Percentiles rank a stretch among this genome's conserved stretches.
These are phyloP conservation scores for Stagonosporopsis cucurbitacearum DNA, from an alignment of 2,329 filamentous ascomycete genomes.

Conservation along the genomic window DNA sequence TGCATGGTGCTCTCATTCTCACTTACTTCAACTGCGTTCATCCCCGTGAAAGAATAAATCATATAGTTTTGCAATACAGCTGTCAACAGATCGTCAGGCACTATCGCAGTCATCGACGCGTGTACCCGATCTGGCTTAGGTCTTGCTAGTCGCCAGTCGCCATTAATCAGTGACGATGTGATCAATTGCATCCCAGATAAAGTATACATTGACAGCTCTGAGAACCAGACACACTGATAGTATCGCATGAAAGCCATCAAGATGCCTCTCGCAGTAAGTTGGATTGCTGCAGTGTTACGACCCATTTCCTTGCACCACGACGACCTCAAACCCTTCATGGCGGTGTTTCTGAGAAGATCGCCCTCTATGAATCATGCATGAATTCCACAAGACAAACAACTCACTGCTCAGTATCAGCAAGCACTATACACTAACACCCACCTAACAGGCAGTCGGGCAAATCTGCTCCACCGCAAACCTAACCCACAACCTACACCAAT, in stretches of 20 bases:
- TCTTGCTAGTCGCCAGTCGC: conserved; percentile 12
- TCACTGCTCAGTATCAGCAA: background rate
- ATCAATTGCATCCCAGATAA: background rate
- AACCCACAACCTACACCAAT: conserved; percentile 79
- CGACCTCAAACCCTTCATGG: background rate
- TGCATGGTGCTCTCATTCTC: background rate
- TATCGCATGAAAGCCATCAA: conserved; percentile 28
- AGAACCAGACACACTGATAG: background rate
- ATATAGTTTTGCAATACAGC: background rate
- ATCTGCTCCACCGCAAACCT: conserved; percentile 84
- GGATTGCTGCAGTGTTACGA: background rate
- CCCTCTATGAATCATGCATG: background rate
- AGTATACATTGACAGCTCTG: background rate
- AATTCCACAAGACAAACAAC: background rate
- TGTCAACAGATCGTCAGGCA: conserved; percentile 11
- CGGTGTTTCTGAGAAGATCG: background rate
- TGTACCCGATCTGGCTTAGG: conserved; percentile 23
- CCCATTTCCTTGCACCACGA: background rate
- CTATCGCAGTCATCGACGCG: background rate
- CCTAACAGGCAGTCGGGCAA: conserved; percentile 86
- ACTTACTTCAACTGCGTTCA: background rate
- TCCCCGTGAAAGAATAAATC: background rate
- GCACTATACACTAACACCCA: background rate
- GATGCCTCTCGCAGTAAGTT: conserved; percentile 44
- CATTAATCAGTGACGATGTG: conserved; percentile 16